A percentile compares a stretch with the other conserved stretches of the same genome.
These are phyloP conservation scores for Clarireedia monteithiana DNA, from an alignment of 2,329 filamentous ascomycete species.

Conservation along the genomic window DNA sequence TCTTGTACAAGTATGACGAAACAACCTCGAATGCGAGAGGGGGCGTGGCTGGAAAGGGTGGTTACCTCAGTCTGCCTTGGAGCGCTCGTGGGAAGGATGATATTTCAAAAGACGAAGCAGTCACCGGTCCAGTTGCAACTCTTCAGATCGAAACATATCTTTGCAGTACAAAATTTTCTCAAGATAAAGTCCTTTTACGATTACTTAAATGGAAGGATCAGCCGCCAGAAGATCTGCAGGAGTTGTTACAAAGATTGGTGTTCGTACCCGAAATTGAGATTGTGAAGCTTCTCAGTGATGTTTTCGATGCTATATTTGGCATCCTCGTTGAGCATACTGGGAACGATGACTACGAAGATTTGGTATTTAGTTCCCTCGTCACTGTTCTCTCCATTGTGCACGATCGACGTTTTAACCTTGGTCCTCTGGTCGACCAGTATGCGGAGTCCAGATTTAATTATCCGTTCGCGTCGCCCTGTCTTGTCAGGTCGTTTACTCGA, in stretches of 20 bases:
- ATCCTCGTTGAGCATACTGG: slow-evolving; percentile 87
- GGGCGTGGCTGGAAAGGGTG: slow-evolving; percentile 63
- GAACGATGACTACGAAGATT: slow-evolving; percentile 84
- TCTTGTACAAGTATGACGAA: slow-evolving; percentile 89
- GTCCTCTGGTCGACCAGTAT: slow-evolving; percentile 85
- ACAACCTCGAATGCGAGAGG: slow-evolving; percentile 63
- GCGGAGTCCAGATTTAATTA: slow-evolving; percentile 86
- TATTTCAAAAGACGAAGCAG: slow-evolving; percentile 60
- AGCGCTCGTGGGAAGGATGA: slow-evolving; percentile 58
- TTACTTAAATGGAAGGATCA: slow-evolving; percentile 81
- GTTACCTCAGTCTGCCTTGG: slow-evolving; percentile 82
- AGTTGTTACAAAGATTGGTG: slow-evolving; percentile 71
- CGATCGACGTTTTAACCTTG: slow-evolving; percentile 86
- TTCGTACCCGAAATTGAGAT: slow-evolving; percentile 98
- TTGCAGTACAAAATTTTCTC: slow-evolving; percentile 90
- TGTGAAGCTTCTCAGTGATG: slow-evolving; percentile 83
- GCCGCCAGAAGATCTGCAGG: slow-evolving; percentile 61
- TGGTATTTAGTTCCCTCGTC: slow-evolving; percentile 85
- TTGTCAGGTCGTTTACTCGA: slow-evolving; percentile 79
- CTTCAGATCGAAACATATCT: slow-evolving; percentile 76
- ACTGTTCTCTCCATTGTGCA: slow-evolving; percentile 89
- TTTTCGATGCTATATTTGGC: slow-evolving; percentile 85
- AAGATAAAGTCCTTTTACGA: slow-evolving; percentile 78
- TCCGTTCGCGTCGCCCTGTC: slow-evolving; percentile 80
- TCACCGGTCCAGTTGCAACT: slow-evolving; percentile 73